Conservation (phyloP, 2,329 filamentous ascomycete genomes). For the Sporothrix inflata region DNA sequence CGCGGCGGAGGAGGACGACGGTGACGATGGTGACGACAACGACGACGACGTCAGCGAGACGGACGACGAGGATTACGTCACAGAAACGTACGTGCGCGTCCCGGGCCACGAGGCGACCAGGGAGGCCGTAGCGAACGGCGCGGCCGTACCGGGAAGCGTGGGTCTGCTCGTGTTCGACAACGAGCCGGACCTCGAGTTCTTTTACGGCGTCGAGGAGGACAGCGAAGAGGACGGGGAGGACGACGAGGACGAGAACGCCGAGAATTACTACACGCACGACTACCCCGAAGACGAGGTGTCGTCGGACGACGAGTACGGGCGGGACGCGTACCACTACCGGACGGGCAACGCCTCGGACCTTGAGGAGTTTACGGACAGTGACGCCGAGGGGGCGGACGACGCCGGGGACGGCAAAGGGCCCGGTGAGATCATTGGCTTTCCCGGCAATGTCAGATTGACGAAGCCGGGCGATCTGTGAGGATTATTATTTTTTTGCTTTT, state of each 20-base stretch:
- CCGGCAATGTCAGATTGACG: background rate
- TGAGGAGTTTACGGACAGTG: slow-evolving; percentile 55
- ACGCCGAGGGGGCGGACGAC: slow-evolving; percentile 43
- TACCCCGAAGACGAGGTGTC: slow-evolving; percentile 80
- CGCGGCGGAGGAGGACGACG: slow-evolving; percentile 41
- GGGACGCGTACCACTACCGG: slow-evolving; percentile 59
- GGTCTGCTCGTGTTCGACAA: slow-evolving; percentile 61
- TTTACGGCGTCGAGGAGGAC: slow-evolving; percentile 64
- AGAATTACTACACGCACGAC: slow-evolving; percentile 78
- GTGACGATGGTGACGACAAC: slow-evolving; percentile 43
- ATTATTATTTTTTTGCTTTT: background rate
- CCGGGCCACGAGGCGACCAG: slow-evolving; percentile 49
- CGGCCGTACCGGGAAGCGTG: slow-evolving; percentile 54
- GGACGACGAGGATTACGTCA: slow-evolving; percentile 61
- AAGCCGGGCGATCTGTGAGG: slow-evolving; percentile 12
- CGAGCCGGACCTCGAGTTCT: slow-evolving; percentile 62
- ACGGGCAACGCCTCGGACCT: slow-evolving; percentile 58
- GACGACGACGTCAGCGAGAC: slow-evolving; percentile 50
- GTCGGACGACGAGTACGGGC: slow-evolving; percentile 67
- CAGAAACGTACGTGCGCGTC: slow-evolving; percentile 67
- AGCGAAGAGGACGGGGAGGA: slow-evolving; percentile 64
- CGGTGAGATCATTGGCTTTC: background rate
- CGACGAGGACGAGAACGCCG: slow-evolving; percentile 71
- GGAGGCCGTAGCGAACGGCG: slow-evolving; percentile 37
- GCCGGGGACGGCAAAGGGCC: slow-evolving; percentile 31